phyloP scores from a whole-genome alignment of 2,329 filamentous ascomycete genomes.

The Trichoderma harzianum region DNA sequence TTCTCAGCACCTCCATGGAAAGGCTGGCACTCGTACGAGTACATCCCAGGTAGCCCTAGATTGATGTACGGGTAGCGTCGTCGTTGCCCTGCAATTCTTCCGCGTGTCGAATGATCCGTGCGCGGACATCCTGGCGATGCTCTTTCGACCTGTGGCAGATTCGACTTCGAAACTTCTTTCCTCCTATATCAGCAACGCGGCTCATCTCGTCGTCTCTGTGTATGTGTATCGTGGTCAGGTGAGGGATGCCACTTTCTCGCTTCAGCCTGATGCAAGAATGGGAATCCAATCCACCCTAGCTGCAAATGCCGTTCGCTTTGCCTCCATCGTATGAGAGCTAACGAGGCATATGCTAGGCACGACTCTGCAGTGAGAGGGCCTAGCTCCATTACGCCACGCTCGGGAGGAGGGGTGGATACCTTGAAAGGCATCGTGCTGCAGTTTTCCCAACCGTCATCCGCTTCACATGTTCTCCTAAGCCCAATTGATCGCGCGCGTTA shows the following conservation, averaged over 20 bases:
- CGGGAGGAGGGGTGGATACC: conserved; percentile 16
- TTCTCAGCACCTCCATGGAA: conserved; percentile 12
- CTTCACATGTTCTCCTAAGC: conserved; percentile 13
- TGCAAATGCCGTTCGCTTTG: conserved; percentile 14
- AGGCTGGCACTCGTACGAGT: neutral
- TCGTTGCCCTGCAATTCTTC: conserved; percentile 3
- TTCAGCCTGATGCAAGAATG: conserved; percentile 2
- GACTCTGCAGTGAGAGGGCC: conserved; percentile 2
- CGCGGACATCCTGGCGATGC: conserved; percentile 2
- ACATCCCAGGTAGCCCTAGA: neutral
- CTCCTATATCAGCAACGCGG: conserved; percentile 5
- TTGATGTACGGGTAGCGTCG: neutral
- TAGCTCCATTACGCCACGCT: conserved; percentile 17
- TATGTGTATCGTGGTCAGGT: neutral
- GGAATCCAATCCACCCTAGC: conserved; percentile 9
- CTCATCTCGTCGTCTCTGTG: neutral
- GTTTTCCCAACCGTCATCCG: conserved; percentile 13
- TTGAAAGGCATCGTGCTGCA: conserved; percentile 13
- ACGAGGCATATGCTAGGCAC: conserved; percentile 14
- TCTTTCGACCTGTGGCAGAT: neutral
- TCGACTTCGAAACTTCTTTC: neutral
- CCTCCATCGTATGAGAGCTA: conserved; percentile 15
- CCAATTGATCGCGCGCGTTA: conserved; percentile 10
- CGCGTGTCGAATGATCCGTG: conserved; percentile 2
- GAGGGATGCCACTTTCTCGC: conserved; percentile 3